Evolutionary conservation across 495 filamentous ascomycete species (phyloP).

Genomic region (Acidomyces sp.): DNA sequence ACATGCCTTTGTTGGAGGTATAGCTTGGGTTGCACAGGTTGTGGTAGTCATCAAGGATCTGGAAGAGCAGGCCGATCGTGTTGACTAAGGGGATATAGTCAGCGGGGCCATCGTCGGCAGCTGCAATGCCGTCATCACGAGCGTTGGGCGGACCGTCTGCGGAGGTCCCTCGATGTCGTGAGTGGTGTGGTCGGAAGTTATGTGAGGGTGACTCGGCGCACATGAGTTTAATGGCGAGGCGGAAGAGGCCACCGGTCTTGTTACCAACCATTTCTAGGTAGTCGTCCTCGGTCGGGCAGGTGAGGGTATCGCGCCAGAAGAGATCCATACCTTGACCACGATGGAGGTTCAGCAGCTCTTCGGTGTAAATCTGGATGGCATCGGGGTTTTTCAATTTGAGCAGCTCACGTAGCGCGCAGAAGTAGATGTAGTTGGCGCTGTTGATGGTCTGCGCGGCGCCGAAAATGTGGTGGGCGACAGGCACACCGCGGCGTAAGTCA

Average conservation of each 20-base stretch:
- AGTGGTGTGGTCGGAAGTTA: conserved; percentile 1
- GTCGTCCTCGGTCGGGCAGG: conserved; percentile 86
- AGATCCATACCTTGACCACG: conserved; percentile 95
- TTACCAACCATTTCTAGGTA: conserved; percentile 98
- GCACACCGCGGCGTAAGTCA: conserved; percentile 69
- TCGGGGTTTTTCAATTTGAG: conserved; percentile 58
- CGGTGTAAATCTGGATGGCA: conserved; percentile 65
- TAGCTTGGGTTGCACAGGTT: conserved; percentile 61
- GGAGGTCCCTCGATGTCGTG: background rate
- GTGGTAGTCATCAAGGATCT: conserved; percentile 73
- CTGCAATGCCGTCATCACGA: background rate
- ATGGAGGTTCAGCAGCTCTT: conserved; percentile 88
- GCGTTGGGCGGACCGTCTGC: background rate
- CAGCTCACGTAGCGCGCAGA: conserved; percentile 63
- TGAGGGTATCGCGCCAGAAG: conserved; percentile 90
- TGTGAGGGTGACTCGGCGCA: conserved; percentile 49
- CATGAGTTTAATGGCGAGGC: conserved; percentile 91
- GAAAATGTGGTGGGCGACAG: conserved; percentile 90
- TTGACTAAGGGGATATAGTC: conserved; percentile 51
- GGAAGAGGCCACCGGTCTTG: conserved; percentile 93
- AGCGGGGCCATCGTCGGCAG: background rate
- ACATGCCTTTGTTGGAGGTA: conserved; percentile 81
- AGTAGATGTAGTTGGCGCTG: conserved; percentile 94
- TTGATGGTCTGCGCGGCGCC: conserved; percentile 95
- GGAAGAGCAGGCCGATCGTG: conserved; percentile 76